A percentile compares a stretch with the other conserved stretches of the same genome.
Evolutionary conservation across 306 rosid genomes (phyloP).

Genomic region (Citrullus colocynthis): DNA sequence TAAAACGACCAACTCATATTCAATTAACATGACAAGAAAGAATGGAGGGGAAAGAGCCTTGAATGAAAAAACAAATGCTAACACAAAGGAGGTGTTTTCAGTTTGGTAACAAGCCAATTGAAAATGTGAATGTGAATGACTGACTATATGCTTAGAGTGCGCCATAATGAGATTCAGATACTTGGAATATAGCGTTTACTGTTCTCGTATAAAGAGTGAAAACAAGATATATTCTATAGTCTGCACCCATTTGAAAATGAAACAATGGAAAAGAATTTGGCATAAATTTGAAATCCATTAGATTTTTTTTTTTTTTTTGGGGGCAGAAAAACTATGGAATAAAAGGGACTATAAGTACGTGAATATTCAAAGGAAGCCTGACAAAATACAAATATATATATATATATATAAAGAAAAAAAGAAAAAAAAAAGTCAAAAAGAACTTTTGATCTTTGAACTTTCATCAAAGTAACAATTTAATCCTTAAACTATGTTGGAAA

Average conservation of each 20-base stretch:
- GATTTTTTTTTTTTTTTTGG: background rate
- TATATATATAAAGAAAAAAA: background rate
- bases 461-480: too few species aligned
- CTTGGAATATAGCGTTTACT: background rate
- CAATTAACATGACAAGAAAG: background rate
- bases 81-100: background rate
- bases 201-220: background rate
- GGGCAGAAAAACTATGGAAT: background rate
- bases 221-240: background rate
- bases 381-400: background rate
- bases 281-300: background rate
- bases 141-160: background rate
- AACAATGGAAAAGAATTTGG: background rate
- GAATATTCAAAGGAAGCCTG: background rate
- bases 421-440: too few species aligned
- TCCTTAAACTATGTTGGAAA: too few species aligned
- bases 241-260: background rate
- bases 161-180: background rate
- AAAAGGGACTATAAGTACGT: background rate
- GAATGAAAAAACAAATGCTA: background rate
- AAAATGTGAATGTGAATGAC: background rate
- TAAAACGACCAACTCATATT: background rate
- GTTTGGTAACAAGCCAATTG: background rate
- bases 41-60: background rate
- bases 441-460: too few species aligned